Percentiles rank a stretch among this genome's conserved stretches.
Evolutionary conservation across 495 filamentous ascomycete species (phyloP).

Genomic region (Talaromyces ruber): DNA sequence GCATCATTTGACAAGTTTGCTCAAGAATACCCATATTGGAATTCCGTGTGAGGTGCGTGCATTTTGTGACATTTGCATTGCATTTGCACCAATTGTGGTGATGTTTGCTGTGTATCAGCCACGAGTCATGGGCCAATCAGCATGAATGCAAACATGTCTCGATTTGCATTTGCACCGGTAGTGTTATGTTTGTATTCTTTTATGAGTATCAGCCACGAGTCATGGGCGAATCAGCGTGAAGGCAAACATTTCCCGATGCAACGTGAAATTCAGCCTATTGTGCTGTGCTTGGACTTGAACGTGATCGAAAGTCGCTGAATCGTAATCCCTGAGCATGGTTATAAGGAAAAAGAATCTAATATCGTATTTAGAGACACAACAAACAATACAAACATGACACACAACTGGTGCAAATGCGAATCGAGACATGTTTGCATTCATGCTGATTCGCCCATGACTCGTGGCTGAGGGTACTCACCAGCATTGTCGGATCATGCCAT

Average conservation of each 20-base stretch:
- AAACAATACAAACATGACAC: no score
- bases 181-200: background rate
- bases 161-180: no score
- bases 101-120: no score
- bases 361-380: no score
- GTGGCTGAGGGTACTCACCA: no score
- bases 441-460: background rate
- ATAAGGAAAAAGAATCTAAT: background rate
- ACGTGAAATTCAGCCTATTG: no score
- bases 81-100: no score
- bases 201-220: background rate
- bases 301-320: background rate
- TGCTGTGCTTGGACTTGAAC: background rate
- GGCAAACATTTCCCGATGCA: background rate
- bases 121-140: background rate
- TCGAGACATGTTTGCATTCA: background rate
- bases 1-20: background rate
- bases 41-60: background rate
- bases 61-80: background rate
- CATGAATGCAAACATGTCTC: background rate
- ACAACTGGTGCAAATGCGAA: no score
- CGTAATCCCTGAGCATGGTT: background rate
- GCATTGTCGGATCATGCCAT: no score
- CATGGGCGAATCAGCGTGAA: background rate
- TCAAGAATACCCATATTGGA: background rate